Evolutionary conservation across 1,139 yeast genomes (phyloP).

Genomic region (Nakaseomyces delphensis): DNA sequence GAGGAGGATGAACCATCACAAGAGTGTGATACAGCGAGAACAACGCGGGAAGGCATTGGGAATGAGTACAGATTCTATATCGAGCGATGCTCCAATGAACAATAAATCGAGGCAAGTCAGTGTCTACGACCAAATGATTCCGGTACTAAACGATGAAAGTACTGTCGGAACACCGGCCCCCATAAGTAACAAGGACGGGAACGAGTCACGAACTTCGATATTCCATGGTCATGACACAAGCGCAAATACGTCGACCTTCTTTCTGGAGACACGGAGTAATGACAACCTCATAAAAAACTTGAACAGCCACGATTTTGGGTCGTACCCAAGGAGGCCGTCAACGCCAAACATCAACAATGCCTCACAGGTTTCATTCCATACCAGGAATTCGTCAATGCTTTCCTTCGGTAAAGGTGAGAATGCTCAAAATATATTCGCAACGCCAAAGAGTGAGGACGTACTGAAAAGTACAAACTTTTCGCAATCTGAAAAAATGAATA

Average conservation of each 20-base stretch:
- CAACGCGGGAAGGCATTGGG: conserved; percentile 5
- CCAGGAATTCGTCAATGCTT: conserved; percentile 20
- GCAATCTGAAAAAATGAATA: background rate
- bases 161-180: conserved; percentile 8
- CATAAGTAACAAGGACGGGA: conserved; percentile 7
- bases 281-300: conserved; percentile 22
- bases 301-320: conserved; percentile 28
- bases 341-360: conserved; percentile 22
- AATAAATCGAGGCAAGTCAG: conserved; percentile 14
- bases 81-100: conserved; percentile 9
- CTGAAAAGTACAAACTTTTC: conserved; percentile 4
- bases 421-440: conserved; percentile 20
- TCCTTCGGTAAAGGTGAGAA: conserved; percentile 12
- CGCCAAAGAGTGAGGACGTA: conserved; percentile 17
- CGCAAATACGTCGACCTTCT: conserved; percentile 1
- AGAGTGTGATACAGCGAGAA: conserved; percentile 11
- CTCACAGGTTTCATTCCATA: conserved; percentile 21
- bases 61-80: background rate
- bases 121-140: conserved; percentile 29
- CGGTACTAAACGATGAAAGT: conserved; percentile 19
- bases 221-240: background rate
- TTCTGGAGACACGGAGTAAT: conserved; percentile 10
- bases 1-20: conserved; percentile 28
- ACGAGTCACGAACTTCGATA: background rate
- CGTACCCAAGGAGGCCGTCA: conserved; percentile 33